A percentile compares a stretch with the other conserved stretches of the same genome.
These are phyloP conservation scores for Baeospora myosura DNA, from an alignment of 1,284 basidiomycete genomes.

Conservation along the genomic window DNA sequence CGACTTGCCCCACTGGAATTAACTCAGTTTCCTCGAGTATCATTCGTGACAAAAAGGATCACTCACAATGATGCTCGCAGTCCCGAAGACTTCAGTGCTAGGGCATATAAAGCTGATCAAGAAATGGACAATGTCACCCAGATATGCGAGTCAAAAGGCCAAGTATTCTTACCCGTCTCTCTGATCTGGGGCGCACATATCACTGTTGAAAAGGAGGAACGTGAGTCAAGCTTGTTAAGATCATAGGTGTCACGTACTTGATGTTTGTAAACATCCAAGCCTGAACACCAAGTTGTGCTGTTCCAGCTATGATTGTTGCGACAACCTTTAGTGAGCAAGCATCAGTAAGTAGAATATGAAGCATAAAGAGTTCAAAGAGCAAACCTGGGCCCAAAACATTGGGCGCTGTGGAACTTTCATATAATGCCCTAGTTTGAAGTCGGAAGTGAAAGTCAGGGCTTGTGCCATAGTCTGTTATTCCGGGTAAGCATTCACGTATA, in stretches of 20 bases:
- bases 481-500: not conserved
- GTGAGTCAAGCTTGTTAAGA: not conserved
- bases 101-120: constrained; percentile 35
- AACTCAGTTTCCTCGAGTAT: no score
- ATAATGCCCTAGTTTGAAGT: constrained; percentile 41
- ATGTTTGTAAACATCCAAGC: constrained; percentile 41
- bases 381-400: constrained; percentile 16
- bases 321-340: constrained; percentile 30
- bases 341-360: not conserved
- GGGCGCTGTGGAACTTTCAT: constrained; percentile 30
- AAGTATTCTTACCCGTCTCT: constrained; percentile 25
- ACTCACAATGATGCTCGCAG: constrained; percentile 23
- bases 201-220: constrained; percentile 8
- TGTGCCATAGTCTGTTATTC: constrained; percentile 15
- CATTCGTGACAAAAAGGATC: not conserved
- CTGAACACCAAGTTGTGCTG: constrained; percentile 43
- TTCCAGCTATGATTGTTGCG: constrained; percentile 42
- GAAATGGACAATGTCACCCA: constrained; percentile 1
- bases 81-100: constrained; percentile 32
- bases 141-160: constrained; percentile 4
- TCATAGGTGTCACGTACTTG: constrained; percentile 15
- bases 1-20: no score
- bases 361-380: not conserved
- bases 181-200: constrained; percentile 30
- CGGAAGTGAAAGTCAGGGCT: constrained; percentile 34